Evolutionary conservation across 129 eudicot species (phyloP).

Genomic region (Glebionis coronaria): DNA sequence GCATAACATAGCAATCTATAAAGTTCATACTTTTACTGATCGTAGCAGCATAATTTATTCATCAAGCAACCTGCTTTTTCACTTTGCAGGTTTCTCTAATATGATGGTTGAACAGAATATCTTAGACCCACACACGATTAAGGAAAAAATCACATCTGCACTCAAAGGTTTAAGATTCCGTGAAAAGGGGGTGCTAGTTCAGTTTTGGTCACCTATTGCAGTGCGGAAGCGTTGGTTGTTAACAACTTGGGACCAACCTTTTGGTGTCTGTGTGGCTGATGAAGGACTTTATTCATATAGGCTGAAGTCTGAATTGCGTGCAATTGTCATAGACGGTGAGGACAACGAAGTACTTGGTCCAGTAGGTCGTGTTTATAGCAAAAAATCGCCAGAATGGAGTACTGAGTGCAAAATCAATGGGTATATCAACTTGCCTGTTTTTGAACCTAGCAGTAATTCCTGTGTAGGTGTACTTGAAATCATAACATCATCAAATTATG

Average conservation of each 20-base stretch:
- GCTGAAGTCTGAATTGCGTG: background rate
- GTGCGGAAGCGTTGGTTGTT: conserved; percentile 10
- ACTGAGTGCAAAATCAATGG: background rate
- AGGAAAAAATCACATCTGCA: background rate
- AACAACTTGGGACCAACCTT: conserved; percentile 23
- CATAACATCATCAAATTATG: conserved; percentile 18
- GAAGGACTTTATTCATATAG: conserved; percentile 6
- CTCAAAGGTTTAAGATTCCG: conserved; percentile 16
- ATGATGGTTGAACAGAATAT: conserved; percentile 4
- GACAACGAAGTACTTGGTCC: background rate
- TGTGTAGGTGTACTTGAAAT: conserved; percentile 21
- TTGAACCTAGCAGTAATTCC: conserved; percentile 3
- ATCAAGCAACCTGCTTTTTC: background rate
- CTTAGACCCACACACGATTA: conserved; percentile 4
- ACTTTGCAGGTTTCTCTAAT: conserved; percentile 8
- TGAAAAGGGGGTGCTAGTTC: conserved; percentile 5
- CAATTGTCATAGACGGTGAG: background rate
- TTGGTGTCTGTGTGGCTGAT: conserved; percentile 11
- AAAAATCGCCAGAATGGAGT: conserved; percentile 13
- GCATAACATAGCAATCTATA: background rate
- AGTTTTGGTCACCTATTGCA: conserved; percentile 23
- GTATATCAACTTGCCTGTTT: conserved; percentile 18
- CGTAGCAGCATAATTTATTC: background rate
- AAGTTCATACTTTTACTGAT: background rate
- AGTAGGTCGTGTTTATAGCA: conserved; percentile 7